These are phyloP conservation scores for Xylariaceae sp. DNA, from an alignment of 2,329 filamentous ascomycete genomes.

Conservation along the genomic window DNA sequence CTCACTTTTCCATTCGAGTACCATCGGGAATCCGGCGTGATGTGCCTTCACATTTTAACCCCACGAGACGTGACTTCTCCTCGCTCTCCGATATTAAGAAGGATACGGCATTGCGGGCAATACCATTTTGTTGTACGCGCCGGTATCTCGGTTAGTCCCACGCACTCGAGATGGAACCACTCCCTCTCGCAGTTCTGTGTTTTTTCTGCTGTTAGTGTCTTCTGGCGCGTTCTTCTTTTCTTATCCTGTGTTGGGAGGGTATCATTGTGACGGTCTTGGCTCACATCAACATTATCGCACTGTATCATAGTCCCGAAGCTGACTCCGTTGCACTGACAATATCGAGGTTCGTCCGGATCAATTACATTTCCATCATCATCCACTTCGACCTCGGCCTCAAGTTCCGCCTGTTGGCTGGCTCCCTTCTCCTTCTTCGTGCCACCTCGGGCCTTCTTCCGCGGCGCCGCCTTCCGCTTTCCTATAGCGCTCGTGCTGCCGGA, in stretches of 20 bases:
- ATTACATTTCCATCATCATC: slow-evolving; percentile 67
- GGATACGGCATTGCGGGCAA: slow-evolving; percentile 68
- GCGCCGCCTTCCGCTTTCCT: slow-evolving; percentile 66
- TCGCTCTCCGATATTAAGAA: slow-evolving; percentile 59
- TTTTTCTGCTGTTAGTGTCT: slow-evolving; percentile 27
- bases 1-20: background rate
- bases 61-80: slow-evolving; percentile 59
- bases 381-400: slow-evolving; percentile 52
- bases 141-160: slow-evolving; percentile 64
- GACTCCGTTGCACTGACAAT: slow-evolving; percentile 75
- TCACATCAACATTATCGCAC: slow-evolving; percentile 73
- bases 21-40: background rate
- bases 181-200: slow-evolving; percentile 66
- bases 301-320: slow-evolving; percentile 81
- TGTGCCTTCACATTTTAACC: slow-evolving; percentile 40
- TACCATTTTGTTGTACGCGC: slow-evolving; percentile 78
- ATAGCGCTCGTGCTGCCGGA: slow-evolving; percentile 62
- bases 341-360: slow-evolving; percentile 70
- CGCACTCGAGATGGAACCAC: slow-evolving; percentile 81
- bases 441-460: slow-evolving; percentile 57
- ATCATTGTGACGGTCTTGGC: slow-evolving; percentile 32
- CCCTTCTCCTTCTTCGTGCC: slow-evolving; percentile 35
- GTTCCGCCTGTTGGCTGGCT: slow-evolving; percentile 37
- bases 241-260: slow-evolving; percentile 17
- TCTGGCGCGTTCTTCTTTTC: slow-evolving; percentile 11